These are phyloP conservation scores for Wickerhamiella lipophila DNA, from an alignment of 805 yeast genomes.

Conservation along the genomic window DNA sequence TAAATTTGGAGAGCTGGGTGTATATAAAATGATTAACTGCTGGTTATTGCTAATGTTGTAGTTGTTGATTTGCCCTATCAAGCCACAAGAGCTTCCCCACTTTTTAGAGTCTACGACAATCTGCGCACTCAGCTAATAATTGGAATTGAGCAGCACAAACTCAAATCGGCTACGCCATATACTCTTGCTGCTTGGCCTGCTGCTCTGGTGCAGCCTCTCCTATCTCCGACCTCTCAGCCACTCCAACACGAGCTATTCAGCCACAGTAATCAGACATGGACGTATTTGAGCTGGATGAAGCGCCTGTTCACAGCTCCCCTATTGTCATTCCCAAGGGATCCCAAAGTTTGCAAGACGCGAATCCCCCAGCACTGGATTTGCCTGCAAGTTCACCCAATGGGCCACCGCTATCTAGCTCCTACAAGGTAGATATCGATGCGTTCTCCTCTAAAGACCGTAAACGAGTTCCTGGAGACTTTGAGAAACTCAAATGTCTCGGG, in stretches of 20 bases:
- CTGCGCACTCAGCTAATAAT: too few species aligned
- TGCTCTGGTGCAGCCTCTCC: background rate
- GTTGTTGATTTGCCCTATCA: too few species aligned
- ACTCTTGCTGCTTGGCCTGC: too few species aligned
- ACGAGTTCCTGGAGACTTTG: conserved; percentile 41
- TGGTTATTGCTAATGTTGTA: too few species aligned
- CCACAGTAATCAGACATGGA: conserved; percentile 13
- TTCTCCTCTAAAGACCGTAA: conserved; percentile 17
- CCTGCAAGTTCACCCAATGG: conserved; percentile 15
- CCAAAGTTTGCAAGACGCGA: conserved; percentile 7
- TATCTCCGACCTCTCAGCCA: background rate
- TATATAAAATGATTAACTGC: too few species aligned
- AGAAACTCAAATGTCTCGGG: conserved; percentile 65
- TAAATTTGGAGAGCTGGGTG: too few species aligned
- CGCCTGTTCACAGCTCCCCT: conserved; percentile 12
- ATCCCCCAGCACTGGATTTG: background rate
- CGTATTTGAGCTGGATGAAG: conserved; percentile 18
- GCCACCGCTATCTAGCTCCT: conserved; percentile 24
- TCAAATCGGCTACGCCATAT: too few species aligned
- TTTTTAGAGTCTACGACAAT: too few species aligned
- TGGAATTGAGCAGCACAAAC: too few species aligned
- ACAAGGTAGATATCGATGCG: conserved; percentile 36
- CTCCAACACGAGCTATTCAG: background rate
- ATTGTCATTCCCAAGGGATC: conserved; percentile 9
- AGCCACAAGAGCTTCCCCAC: too few species aligned